A percentile compares a stretch with the other conserved stretches of the same genome.
phyloP scores from a whole-genome alignment of 352 stramenopile species.

The Albugo laibachii region DNA sequence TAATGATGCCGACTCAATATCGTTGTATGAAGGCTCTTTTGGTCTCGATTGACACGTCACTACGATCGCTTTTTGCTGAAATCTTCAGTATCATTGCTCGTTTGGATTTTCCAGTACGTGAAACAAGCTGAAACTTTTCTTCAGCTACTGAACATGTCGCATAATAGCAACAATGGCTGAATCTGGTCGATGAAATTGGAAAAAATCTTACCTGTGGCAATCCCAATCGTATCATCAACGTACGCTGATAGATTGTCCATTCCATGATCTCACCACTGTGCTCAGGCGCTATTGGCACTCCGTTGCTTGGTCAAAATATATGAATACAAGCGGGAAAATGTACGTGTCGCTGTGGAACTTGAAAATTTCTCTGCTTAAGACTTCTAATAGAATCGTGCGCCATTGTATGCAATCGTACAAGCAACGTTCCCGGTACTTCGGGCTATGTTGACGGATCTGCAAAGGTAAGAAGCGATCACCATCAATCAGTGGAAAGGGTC shows the following conservation, averaged over 20 bases:
- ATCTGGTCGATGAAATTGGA: conserved; percentile 75
- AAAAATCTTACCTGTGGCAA: conserved; percentile 81
- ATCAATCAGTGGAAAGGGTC: conserved; percentile 16
- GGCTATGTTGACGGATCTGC: conserved; percentile 75
- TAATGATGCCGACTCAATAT: neutral
- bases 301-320: conserved; percentile 95
- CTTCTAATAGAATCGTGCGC: conserved; percentile 28
- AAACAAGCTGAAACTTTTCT: neutral
- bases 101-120: conserved; percentile 86
- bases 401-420: conserved; percentile 85
- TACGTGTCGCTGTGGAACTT: conserved; percentile 4
- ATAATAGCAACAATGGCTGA: conserved; percentile 71
- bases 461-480: neutral
- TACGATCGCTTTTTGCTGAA: conserved; percentile 86
- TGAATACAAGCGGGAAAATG: conserved; percentile 90
- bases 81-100: conserved; percentile 87
- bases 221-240: conserved; percentile 65
- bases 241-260: conserved; percentile 5
- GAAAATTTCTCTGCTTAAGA: neutral
- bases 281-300: conserved; percentile 86
- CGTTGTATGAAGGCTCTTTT: conserved; percentile 53
- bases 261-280: conserved; percentile 9
- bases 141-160: neutral
- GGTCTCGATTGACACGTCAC: conserved; percentile 74
- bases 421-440: conserved; percentile 86